phyloP scores from a whole-genome alignment of 495 filamentous ascomycete species.

The Hypoxylon lienhwacheense region DNA sequence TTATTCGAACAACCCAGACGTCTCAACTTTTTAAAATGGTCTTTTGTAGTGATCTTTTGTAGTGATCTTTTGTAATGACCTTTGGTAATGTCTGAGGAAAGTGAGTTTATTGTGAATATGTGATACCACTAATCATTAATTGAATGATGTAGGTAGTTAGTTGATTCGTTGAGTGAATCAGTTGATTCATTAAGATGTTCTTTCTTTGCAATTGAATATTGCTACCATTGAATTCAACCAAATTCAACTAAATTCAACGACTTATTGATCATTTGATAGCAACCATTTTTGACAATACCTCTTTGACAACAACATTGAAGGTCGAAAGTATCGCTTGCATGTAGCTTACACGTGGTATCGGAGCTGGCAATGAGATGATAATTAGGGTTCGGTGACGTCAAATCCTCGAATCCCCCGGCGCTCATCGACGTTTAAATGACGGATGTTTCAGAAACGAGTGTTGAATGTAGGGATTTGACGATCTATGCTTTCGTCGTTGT shows the following conservation, averaged over 20 bases:
- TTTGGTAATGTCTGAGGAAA: slow-evolving; percentile 12
- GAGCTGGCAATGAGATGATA: slow-evolving; percentile 15
- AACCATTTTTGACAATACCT: too few relatives aligned
- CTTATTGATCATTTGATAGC: too few relatives aligned
- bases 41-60: too few relatives aligned
- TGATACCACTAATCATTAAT: slow-evolving; percentile 17
- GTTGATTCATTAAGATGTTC: slow-evolving; percentile 5
- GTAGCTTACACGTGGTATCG: slow-evolving; percentile 14
- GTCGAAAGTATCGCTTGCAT: neutral
- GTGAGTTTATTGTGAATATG: slow-evolving; percentile 1
- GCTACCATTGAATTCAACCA: too few relatives aligned
- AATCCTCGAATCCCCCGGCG: slow-evolving; percentile 15
- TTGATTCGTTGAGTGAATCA: slow-evolving; percentile 7
- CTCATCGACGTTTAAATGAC: slow-evolving; percentile 17
- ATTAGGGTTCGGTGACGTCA: slow-evolving; percentile 29
- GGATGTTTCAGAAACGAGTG: slow-evolving; percentile 24
- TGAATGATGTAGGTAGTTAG: slow-evolving; percentile 10
- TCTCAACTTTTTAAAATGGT: too few relatives aligned
- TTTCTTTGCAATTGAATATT: neutral
- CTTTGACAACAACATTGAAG: too few relatives aligned
- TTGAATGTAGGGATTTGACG: slow-evolving; percentile 21
- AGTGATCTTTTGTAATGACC: too few relatives aligned
- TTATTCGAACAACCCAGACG: slow-evolving; percentile 9
- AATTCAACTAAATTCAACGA: too few relatives aligned
- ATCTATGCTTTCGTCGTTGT: slow-evolving; percentile 11